Conservation (phyloP, 768 basidiomycete genomes). For the Hericium rajendrae region DNA sequence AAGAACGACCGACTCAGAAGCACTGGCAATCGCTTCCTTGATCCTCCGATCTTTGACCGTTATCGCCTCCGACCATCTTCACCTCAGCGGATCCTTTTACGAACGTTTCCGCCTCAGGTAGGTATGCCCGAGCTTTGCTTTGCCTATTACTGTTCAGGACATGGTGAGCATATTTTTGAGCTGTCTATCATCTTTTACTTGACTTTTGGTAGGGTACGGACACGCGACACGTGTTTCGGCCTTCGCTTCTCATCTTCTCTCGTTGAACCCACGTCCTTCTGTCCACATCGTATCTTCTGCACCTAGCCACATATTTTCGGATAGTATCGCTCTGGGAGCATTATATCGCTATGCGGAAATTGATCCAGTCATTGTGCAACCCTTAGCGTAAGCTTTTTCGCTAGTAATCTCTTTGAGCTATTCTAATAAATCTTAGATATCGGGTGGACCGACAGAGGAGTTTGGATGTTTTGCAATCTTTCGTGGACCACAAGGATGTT, state of each 20-base stretch:
- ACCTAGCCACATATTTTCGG: conserved; percentile 58
- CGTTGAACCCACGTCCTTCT: conserved; percentile 32
- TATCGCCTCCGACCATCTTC: too few species aligned
- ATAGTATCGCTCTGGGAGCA: conserved; percentile 54
- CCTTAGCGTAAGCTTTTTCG: conserved; percentile 49
- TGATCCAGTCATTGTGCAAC: conserved; percentile 75
- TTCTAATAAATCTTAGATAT: conserved; percentile 34
- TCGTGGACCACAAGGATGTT: conserved; percentile 44
- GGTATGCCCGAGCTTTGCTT: conserved; percentile 21
- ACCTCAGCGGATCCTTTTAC: too few species aligned
- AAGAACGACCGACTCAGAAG: too few species aligned
- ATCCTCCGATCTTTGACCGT: too few species aligned
- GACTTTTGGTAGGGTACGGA: conserved; percentile 47
- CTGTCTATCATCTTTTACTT: neutral
- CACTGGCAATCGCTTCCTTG: too few species aligned
- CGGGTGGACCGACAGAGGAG: conserved; percentile 67
- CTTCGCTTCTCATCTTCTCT: conserved; percentile 50
- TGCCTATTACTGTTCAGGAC: conserved; percentile 70
- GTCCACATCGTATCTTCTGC: conserved; percentile 69
- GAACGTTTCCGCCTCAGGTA: neutral
- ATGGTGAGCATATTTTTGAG: conserved; percentile 35
- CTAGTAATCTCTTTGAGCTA: neutral
- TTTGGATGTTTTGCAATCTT: conserved; percentile 47
- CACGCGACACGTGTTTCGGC: conserved; percentile 80
- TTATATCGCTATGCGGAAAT: conserved; percentile 61